These are phyloP conservation scores for Spinellus fusiger DNA, from an alignment of 192 early-diverging fungal genomes.

Conservation along the genomic window DNA sequence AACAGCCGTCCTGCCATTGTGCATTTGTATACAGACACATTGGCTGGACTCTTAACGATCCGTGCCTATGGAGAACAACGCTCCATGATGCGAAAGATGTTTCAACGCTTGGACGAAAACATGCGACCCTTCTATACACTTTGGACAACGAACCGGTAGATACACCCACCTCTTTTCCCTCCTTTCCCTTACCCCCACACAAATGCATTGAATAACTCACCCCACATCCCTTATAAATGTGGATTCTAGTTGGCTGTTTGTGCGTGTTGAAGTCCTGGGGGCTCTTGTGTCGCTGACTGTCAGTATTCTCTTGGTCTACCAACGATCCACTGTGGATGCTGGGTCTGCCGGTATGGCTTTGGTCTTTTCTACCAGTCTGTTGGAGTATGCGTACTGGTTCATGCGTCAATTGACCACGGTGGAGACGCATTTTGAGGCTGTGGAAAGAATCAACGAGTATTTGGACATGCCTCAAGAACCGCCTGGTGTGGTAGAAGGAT, in stretches of 20 bases:
- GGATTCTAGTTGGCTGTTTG: slow-evolving; percentile 23
- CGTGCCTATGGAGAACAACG: slow-evolving; percentile 71
- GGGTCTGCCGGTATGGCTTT: slow-evolving; percentile 79
- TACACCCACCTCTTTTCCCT: no score
- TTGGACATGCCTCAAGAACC: slow-evolving; percentile 72
- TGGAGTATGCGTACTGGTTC: slow-evolving; percentile 65
- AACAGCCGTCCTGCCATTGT: slow-evolving; percentile 68
- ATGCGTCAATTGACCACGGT: slow-evolving; percentile 72
- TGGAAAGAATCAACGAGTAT: slow-evolving; percentile 84
- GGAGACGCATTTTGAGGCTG: slow-evolving; percentile 80
- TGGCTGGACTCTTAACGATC: slow-evolving; percentile 63
- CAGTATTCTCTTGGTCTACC: slow-evolving; percentile 56
- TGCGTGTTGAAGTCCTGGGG: slow-evolving; percentile 24
- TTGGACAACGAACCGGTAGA: slow-evolving; percentile 69
- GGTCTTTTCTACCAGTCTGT: slow-evolving; percentile 78
- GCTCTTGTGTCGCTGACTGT: slow-evolving; percentile 22
- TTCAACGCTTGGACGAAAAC: slow-evolving; percentile 57
- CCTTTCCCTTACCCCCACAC: background rate
- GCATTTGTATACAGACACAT: slow-evolving; percentile 53
- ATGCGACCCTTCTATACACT: slow-evolving; percentile 78
- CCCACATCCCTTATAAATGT: background rate
- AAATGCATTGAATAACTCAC: background rate
- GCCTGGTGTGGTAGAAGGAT: slow-evolving; percentile 43
- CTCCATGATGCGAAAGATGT: slow-evolving; percentile 53
- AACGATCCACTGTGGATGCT: slow-evolving; percentile 53